Conservation (phyloP, 805 yeast species). For the Zygoascus flipseniorum region DNA sequence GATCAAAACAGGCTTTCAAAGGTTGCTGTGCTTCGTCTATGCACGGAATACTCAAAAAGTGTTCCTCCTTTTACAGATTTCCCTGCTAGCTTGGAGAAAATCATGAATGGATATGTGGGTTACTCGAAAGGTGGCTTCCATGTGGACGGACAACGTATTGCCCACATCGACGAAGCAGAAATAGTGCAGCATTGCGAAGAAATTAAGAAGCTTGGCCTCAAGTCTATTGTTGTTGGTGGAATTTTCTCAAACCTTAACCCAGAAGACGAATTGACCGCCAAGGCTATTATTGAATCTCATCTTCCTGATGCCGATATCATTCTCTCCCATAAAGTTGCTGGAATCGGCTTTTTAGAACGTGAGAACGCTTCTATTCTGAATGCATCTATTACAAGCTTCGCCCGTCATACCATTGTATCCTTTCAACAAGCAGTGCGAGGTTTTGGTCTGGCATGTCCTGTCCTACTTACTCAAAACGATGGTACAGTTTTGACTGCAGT, state of each 20-base stretch:
- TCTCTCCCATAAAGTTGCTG: slow-evolving; percentile 34
- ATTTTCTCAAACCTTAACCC: slow-evolving; percentile 34
- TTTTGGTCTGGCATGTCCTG: slow-evolving; percentile 32
- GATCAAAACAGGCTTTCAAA: slow-evolving; percentile 35
- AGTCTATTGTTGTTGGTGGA: slow-evolving; percentile 32
- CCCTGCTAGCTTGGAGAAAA: slow-evolving; percentile 23
- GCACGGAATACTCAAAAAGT: slow-evolving; percentile 35
- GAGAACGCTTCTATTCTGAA: slow-evolving; percentile 42
- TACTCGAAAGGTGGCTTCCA: slow-evolving; percentile 11
- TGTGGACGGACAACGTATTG: slow-evolving; percentile 11
- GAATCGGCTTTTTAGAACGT: slow-evolving; percentile 38
- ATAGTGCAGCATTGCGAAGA: slow-evolving; percentile 22
- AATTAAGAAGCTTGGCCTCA: slow-evolving; percentile 29
- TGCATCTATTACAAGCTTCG: slow-evolving; percentile 33
- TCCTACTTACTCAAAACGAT: slow-evolving; percentile 40
- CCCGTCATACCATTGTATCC: slow-evolving; percentile 33
- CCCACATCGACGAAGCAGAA: slow-evolving; percentile 7
- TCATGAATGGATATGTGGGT: slow-evolving; percentile 9
- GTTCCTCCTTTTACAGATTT: slow-evolving; percentile 39
- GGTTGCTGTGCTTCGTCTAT: slow-evolving; percentile 39
- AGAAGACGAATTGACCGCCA: slow-evolving; percentile 32
- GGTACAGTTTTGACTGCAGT: slow-evolving; percentile 37
- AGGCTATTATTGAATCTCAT: slow-evolving; percentile 26
- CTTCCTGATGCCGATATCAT: slow-evolving; percentile 33
- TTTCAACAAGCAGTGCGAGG: slow-evolving; percentile 33